Evolutionary conservation across 768 basidiomycete species (phyloP), one percentile per base, ranked within the genome.

Genomic region (Mycena vitilis): DNA sequence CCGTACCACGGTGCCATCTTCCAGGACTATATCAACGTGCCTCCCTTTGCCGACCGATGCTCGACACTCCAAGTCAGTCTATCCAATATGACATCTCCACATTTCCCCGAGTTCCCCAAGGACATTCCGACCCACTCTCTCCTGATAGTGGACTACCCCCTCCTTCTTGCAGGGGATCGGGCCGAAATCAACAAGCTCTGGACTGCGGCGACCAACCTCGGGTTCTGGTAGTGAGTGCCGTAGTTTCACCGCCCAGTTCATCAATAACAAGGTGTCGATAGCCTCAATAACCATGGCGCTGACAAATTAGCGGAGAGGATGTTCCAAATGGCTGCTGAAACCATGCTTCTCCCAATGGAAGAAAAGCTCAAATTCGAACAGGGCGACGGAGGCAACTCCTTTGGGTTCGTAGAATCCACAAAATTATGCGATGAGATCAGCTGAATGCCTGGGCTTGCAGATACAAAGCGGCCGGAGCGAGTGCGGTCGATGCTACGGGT

Each of bases 401-500:
- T 79, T 42, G 84, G 84, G 85, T 84, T 57, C 38, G 77, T 68
- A 7, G 22, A 45, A 2, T n/a, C 10, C 4, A 6, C 4, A 30
- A 30, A 1, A 12, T 15, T 25, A 16, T n/a, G 18, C 16, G 18
- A 22, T 55, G 30, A 30, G 2, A 5, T 30, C n/a, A n/a, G 37
- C 23, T 51, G 55, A 83, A 79, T 30, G 11, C 20, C 23, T 47
- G 8, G 13, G 57, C 49, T 45, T 11, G 4, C 64, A 85, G 85
- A n/a, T 91, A 91, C 75, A 91, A 92, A 79, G 87, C 86, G 11
- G 80, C 82, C 0, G 91, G 91, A 1, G 86, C 86, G 0, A 89
- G 86, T 66, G 88, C 88, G 2, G 86, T 88, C 5, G 89, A 92
- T 72, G 85, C 87, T 23, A 81, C 80, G 11, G 91, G 91, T 45